These are phyloP conservation scores for Lepiota subincarnata DNA, from an alignment of 768 basidiomycete species.

Conservation along the genomic window DNA sequence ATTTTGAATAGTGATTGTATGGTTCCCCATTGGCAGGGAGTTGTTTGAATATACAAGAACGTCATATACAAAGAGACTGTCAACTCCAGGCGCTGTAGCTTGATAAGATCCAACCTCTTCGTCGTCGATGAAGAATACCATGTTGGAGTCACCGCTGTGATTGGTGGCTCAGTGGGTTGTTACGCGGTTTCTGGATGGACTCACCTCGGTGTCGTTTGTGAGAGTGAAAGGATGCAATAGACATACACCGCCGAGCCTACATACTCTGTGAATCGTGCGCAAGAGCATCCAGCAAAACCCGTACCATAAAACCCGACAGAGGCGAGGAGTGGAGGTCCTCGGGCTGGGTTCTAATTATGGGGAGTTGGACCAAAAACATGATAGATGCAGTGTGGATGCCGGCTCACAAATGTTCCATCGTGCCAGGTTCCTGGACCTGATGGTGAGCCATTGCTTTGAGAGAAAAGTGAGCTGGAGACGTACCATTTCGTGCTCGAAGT, in stretches of 20 bases:
- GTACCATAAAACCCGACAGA: slow-evolving; percentile 1
- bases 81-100: background rate
- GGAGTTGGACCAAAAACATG: background rate
- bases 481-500: background rate
- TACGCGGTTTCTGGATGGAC: background rate
- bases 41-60: slow-evolving; percentile 7
- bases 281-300: background rate
- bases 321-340: background rate
- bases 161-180: too few species aligned
- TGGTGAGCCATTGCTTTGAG: background rate
- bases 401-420: background rate
- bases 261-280: background rate
- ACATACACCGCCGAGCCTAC: slow-evolving; percentile 7
- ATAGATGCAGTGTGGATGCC: background rate
- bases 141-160: background rate
- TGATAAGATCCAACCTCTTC: background rate
- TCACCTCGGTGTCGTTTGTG: background rate
- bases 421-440: slow-evolving; percentile 2
- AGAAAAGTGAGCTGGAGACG: background rate
- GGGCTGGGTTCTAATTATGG: background rate
- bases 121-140: slow-evolving; percentile 5
- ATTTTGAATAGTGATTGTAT: slow-evolving; percentile 12
- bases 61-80: background rate
- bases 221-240: slow-evolving; percentile 2
- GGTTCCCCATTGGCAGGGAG: slow-evolving; percentile 2